A percentile compares a stretch with the other conserved stretches of the same genome.
phyloP scores from a whole-genome alignment of 768 basidiomycete species.

The Panaeolus papilionaceus region DNA sequence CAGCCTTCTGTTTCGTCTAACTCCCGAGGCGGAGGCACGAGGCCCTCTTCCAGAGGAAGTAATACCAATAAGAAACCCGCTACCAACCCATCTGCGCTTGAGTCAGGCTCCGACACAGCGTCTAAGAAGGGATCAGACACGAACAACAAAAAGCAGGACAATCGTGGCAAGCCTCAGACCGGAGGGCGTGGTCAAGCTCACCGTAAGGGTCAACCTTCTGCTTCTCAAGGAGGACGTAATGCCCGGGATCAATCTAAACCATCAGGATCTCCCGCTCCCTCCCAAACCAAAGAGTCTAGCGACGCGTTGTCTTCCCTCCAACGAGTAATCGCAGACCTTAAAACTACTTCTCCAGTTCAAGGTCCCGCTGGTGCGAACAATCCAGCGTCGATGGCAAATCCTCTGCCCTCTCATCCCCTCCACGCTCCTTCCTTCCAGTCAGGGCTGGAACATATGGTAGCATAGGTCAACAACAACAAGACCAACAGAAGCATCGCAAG shows the following conservation, averaged over 20 bases:
- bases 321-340: slow-evolving; percentile 92
- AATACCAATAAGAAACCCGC: slow-evolving; percentile 72
- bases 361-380: slow-evolving; percentile 48
- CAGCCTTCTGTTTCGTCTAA: slow-evolving; percentile 58
- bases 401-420: slow-evolving; percentile 59
- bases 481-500: slow-evolving; percentile 70
- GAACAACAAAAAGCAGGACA: slow-evolving; percentile 58
- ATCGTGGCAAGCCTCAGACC: slow-evolving; percentile 60
- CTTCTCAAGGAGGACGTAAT: slow-evolving; percentile 62
- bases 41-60: slow-evolving; percentile 70
- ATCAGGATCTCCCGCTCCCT: slow-evolving; percentile 55
- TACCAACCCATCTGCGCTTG: slow-evolving; percentile 49
- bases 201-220: slow-evolving; percentile 64
- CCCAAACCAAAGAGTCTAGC: slow-evolving; percentile 66
- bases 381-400: slow-evolving; percentile 51
- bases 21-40: slow-evolving; percentile 50
- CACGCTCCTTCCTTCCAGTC: slow-evolving; percentile 83
- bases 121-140: slow-evolving; percentile 62
- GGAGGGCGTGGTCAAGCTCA: slow-evolving; percentile 53
- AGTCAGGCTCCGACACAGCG: slow-evolving; percentile 78
- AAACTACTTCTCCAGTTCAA: slow-evolving; percentile 77
- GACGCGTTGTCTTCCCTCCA: slow-evolving; percentile 89
- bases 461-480: background rate
- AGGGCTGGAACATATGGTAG: slow-evolving; percentile 37
- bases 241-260: slow-evolving; percentile 55